Conservation (phyloP, 2,329 filamentous ascomycete genomes). For the Lecanosticta acicola region DNA sequence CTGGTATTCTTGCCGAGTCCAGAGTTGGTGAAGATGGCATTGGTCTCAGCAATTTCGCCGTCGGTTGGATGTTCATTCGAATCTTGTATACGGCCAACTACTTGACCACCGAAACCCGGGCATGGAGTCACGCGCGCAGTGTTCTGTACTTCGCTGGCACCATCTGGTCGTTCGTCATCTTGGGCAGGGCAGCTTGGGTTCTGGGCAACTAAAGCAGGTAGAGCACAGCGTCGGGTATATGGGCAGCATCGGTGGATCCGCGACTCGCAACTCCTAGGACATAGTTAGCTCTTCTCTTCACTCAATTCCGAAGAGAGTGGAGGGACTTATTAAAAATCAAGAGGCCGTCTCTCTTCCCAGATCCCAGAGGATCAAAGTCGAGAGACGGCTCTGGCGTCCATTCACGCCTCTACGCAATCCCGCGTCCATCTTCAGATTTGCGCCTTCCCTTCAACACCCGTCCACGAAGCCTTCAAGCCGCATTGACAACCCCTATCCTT, state of each 20-base stretch:
- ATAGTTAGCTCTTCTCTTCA: slow-evolving; percentile 23
- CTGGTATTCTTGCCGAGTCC: slow-evolving; percentile 39
- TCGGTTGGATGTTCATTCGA: slow-evolving; percentile 34
- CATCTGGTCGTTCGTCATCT: slow-evolving; percentile 28
- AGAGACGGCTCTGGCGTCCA: slow-evolving; percentile 15
- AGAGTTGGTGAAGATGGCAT: slow-evolving; percentile 22
- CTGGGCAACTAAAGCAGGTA: slow-evolving; percentile 17
- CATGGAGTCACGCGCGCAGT: slow-evolving; percentile 28
- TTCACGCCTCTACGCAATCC: slow-evolving; percentile 17
- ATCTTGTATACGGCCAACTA: slow-evolving; percentile 37
- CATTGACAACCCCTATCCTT: slow-evolving; percentile 9
- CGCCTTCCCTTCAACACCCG: slow-evolving; percentile 1
- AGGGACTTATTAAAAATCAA: slow-evolving; percentile 39
- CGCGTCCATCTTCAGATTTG: slow-evolving; percentile 18
- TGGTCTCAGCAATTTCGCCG: slow-evolving; percentile 34
- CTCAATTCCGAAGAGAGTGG: slow-evolving; percentile 2
- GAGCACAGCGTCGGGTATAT: background rate
- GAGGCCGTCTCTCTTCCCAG: slow-evolving; percentile 25
- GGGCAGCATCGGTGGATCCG: background rate
- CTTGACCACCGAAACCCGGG: slow-evolving; percentile 20
- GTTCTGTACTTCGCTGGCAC: slow-evolving; percentile 28
- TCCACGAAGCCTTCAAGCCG: slow-evolving; percentile 7
- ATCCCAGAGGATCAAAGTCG: slow-evolving; percentile 15
- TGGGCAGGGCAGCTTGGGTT: slow-evolving; percentile 29
- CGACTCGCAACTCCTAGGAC: background rate